phyloP scores from a whole-genome alignment of 352 stramenopile genomes.

The Globisporangium abappressorium region DNA sequence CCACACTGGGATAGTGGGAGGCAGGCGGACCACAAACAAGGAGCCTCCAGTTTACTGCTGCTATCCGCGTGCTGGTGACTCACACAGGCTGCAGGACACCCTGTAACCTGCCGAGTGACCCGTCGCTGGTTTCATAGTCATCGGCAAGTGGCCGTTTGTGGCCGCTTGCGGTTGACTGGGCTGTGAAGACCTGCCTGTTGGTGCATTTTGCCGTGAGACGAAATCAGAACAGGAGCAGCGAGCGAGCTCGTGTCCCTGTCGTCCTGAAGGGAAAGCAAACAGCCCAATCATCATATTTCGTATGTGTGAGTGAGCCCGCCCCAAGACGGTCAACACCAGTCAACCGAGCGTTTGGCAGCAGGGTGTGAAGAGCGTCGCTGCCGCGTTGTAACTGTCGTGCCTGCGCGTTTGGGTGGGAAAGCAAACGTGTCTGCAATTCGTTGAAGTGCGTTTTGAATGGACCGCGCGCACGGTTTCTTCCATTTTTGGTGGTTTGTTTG shows the following conservation, averaged over 20 bases:
- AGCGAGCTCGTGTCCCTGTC: too few species aligned
- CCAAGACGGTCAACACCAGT: neutral
- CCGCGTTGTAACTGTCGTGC: conserved; percentile 12
- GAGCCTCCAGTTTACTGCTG: neutral
- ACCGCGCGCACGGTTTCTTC: conserved; percentile 2
- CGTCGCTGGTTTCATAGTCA: too few species aligned
- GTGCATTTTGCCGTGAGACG: neutral
- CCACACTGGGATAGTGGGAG: neutral
- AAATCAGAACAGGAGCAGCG: neutral
- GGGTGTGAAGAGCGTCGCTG: neutral
- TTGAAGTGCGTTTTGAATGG: conserved; percentile 7
- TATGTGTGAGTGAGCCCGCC: neutral
- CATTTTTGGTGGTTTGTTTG: neutral
- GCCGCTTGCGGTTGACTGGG: neutral
- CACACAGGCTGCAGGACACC: neutral
- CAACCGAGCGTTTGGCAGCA: neutral
- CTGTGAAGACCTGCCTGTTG: too few species aligned
- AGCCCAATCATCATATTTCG: neutral
- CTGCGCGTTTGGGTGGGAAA: conserved; percentile 4
- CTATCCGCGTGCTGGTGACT: neutral
- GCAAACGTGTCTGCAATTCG: neutral
- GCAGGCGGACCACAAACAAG: neutral
- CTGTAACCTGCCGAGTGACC: too few species aligned
- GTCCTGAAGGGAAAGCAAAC: neutral
- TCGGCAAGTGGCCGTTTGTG: neutral